Conservation (phyloP, 495 filamentous ascomycete species). For the Aspergillus incahuasiensis region DNA sequence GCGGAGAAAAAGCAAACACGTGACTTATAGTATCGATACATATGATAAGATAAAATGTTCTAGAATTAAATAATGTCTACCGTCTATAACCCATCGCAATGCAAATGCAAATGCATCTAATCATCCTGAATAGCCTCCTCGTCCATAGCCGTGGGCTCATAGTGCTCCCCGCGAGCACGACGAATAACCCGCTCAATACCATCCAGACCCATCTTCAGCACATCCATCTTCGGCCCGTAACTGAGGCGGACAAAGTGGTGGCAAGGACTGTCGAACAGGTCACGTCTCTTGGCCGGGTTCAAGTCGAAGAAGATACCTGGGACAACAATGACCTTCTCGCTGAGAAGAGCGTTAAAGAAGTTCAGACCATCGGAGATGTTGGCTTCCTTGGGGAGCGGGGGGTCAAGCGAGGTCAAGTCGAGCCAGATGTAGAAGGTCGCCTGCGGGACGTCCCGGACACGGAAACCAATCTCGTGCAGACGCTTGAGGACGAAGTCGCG, state of each 20-base stretch:
- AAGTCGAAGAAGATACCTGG: constrained; percentile 82
- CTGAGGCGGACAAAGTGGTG: constrained; percentile 92
- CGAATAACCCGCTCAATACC: constrained; percentile 75
- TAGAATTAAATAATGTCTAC: neutral
- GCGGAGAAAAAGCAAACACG: neutral
- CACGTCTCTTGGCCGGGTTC: constrained; percentile 83
- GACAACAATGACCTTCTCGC: constrained; percentile 92
- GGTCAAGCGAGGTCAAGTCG: constrained; percentile 50
- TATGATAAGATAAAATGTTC: neutral
- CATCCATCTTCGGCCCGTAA: constrained; percentile 90
- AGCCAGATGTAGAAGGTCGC: constrained; percentile 93
- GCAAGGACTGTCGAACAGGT: constrained; percentile 91
- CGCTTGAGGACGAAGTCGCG: constrained; percentile 81
- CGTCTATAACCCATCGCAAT: neutral
- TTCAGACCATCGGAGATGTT: constrained; percentile 87
- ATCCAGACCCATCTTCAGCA: constrained; percentile 75
- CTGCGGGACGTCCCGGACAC: constrained; percentile 70
- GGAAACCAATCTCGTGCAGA: constrained; percentile 79
- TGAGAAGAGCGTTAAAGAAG: constrained; percentile 90
- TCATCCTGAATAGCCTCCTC: constrained; percentile 41
- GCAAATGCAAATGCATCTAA: constrained; percentile 14
- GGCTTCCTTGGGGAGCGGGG: constrained; percentile 38
- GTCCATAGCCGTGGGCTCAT: constrained; percentile 31
- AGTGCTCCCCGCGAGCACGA: constrained; percentile 34
- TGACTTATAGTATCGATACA: neutral